These are phyloP conservation scores for Teunomyces stri DNA, from an alignment of 805 yeast genomes.

Conservation along the genomic window DNA sequence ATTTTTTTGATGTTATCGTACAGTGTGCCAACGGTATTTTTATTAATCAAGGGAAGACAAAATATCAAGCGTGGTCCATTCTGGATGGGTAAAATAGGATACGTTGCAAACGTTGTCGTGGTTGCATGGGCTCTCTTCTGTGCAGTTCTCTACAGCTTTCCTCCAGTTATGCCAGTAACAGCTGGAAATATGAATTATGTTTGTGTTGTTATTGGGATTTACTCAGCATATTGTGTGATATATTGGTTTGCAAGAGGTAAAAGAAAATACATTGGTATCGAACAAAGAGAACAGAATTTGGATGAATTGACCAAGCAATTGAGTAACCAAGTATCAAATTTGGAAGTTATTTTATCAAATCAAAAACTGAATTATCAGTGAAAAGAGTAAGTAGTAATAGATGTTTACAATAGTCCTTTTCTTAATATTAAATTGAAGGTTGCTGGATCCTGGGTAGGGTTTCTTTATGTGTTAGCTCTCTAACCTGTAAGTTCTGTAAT, in stretches of 20 bases:
- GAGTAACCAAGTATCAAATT: constrained; percentile 21
- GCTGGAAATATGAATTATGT: constrained; percentile 68
- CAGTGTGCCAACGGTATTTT: constrained; percentile 50
- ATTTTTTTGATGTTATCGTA: constrained; percentile 58
- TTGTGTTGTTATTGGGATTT: constrained; percentile 48
- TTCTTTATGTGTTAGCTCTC: too few relatives aligned
- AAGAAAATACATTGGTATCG: constrained; percentile 16
- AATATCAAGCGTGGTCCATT: constrained; percentile 62
- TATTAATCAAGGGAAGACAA: constrained; percentile 48
- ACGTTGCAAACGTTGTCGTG: constrained; percentile 48
- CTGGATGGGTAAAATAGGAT: constrained; percentile 60
- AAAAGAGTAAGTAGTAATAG: not conserved
- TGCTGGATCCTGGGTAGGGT: too few relatives aligned
- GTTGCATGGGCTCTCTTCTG: constrained; percentile 60
- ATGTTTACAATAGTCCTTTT: too few relatives aligned
- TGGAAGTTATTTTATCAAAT: constrained; percentile 20
- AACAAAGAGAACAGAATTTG: constrained; percentile 19
- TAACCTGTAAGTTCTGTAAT: not conserved
- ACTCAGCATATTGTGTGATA: constrained; percentile 38
- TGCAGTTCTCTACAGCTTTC: constrained; percentile 61
- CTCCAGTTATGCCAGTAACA: constrained; percentile 59
- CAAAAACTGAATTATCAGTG: not conserved
- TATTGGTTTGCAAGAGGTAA: constrained; percentile 53
- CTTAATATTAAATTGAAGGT: too few relatives aligned
- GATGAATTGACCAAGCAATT: constrained; percentile 21